A percentile compares a stretch with the other conserved stretches of the same genome.
phyloP scores from a whole-genome alignment of 2,329 filamentous ascomycete species.

The Huntiella decipiens region DNA sequence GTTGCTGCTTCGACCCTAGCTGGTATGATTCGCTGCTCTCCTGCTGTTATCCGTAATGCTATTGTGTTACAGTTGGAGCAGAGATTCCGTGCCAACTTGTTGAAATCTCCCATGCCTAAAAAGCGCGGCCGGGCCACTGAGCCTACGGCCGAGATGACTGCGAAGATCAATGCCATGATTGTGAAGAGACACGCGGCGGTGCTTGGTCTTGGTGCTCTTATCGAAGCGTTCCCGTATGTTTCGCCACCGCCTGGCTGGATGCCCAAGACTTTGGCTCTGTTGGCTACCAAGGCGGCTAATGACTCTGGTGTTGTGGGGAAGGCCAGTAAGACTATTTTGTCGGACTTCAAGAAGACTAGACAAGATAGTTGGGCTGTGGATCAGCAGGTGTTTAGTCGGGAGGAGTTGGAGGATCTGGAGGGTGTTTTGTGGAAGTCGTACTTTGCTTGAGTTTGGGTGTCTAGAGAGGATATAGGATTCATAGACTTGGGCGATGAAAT shows the following conservation, averaged over 20 bases:
- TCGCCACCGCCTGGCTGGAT: constrained; percentile 87
- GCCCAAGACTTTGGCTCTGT: constrained; percentile 70
- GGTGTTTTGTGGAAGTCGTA: constrained; percentile 99
- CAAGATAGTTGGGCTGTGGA: constrained; percentile 98
- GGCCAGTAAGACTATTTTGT: constrained; percentile 81
- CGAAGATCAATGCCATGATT: constrained; percentile 56
- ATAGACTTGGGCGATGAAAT: not conserved
- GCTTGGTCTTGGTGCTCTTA: constrained; percentile 70
- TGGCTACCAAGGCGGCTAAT: constrained; percentile 69
- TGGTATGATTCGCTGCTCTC: constrained; percentile 95
- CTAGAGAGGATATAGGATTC: not conserved
- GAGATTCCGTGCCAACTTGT: constrained; percentile 62
- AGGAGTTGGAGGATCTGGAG: constrained; percentile 87
- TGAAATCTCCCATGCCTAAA: constrained; percentile 74
- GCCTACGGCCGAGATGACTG: constrained; percentile 45
- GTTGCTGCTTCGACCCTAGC: constrained; percentile 84
- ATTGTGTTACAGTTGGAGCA: constrained; percentile 58
- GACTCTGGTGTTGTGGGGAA: constrained; percentile 88
- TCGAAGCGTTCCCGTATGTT: constrained; percentile 91
- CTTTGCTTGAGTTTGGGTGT: constrained; percentile 46
- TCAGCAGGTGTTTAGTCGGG: constrained; percentile 70
- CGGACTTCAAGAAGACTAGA: constrained; percentile 98
- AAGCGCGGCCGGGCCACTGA: constrained; percentile 14
- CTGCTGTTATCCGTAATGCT: constrained; percentile 54
- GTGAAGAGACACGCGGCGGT: constrained; percentile 78